phyloP scores from a whole-genome alignment of 2,329 filamentous ascomycete genomes.

The Paecilomyces niveus region DNA sequence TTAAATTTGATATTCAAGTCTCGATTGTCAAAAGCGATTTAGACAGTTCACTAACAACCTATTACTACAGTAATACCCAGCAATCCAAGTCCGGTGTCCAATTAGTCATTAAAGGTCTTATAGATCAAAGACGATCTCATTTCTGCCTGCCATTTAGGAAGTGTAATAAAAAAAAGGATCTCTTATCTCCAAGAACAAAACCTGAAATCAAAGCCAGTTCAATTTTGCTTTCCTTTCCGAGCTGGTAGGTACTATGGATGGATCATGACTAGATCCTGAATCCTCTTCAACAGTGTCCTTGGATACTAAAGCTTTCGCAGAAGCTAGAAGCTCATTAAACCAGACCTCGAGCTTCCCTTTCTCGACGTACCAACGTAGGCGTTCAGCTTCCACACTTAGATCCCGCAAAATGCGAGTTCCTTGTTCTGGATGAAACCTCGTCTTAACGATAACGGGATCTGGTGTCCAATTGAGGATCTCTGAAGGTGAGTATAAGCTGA shows the following conservation, averaged over 20 bases:
- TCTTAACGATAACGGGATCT: slow-evolving; percentile 44
- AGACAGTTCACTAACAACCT: no score
- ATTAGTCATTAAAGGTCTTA: no score
- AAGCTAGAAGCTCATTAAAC: slow-evolving; percentile 38
- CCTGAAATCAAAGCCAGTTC: slow-evolving; percentile 1
- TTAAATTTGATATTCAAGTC: no score
- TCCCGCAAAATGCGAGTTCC: slow-evolving; percentile 62
- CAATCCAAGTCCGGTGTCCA: no score
- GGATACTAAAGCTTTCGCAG: slow-evolving; percentile 8
- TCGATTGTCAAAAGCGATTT: no score
- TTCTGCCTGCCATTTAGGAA: background rate
- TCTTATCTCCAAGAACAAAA: background rate
- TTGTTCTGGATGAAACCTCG: slow-evolving; percentile 54
- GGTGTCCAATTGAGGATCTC: slow-evolving; percentile 22
- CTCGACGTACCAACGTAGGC: slow-evolving; percentile 58
- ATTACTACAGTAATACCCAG: no score
- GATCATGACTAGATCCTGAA: background rate
- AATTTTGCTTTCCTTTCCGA: background rate
- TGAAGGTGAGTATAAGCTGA: slow-evolving; percentile 18
- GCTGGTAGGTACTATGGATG: background rate
- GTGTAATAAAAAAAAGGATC: background rate
- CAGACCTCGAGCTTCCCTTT: slow-evolving; percentile 65
- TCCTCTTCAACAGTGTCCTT: slow-evolving; percentile 3
- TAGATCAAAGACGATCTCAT: no score
- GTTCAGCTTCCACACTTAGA: slow-evolving; percentile 64